Evolutionary conservation across 208 protist species (phyloP).

Genomic region (Zelonia costaricensis): DNA sequence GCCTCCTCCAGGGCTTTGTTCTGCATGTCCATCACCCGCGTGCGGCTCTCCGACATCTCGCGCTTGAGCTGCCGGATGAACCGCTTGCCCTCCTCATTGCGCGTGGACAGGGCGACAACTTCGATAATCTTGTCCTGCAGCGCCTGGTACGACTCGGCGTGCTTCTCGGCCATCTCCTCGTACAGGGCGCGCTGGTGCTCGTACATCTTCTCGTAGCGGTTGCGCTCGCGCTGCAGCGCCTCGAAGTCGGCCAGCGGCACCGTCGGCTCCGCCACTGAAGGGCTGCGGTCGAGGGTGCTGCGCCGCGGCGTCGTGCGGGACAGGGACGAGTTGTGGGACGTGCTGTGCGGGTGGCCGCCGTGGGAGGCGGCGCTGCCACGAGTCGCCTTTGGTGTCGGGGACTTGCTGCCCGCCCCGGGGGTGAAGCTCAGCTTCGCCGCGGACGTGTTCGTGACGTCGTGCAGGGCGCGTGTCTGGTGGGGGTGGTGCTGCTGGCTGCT

Average conservation of each 20-base stretch:
- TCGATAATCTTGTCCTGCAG: conserved; percentile 90
- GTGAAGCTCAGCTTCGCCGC: conserved; percentile 29
- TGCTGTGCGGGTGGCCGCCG: conserved; percentile 4
- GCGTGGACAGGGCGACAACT: conserved; percentile 82
- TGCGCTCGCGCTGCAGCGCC: conserved; percentile 66
- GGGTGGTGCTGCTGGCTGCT: not conserved
- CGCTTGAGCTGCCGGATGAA: conserved; percentile 91
- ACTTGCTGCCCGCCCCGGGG: conserved; percentile 24
- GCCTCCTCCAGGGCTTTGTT: conserved; percentile 73
- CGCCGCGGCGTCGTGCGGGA: conserved; percentile 20
- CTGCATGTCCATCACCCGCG: conserved; percentile 81
- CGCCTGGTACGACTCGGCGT: conserved; percentile 65
- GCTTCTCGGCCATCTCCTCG: conserved; percentile 81
- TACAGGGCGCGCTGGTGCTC: conserved; percentile 86
- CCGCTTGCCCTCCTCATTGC: conserved; percentile 88
- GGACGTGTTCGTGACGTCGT: conserved; percentile 45
- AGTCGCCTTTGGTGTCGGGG: conserved; percentile 51
- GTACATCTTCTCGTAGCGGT: conserved; percentile 88
- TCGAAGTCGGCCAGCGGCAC: conserved; percentile 64
- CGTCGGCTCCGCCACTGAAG: conserved; percentile 30
- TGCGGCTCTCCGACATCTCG: conserved; percentile 82
- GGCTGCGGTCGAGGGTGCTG: conserved; percentile 14
- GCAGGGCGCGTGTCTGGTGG: conserved; percentile 19
- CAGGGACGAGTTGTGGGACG: conserved; percentile 28
- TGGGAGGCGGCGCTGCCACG: conserved; percentile 21